These are phyloP conservation scores for Mycosphaerella sp. DNA, from an alignment of 2,329 filamentous ascomycete genomes.

Conservation along the genomic window DNA sequence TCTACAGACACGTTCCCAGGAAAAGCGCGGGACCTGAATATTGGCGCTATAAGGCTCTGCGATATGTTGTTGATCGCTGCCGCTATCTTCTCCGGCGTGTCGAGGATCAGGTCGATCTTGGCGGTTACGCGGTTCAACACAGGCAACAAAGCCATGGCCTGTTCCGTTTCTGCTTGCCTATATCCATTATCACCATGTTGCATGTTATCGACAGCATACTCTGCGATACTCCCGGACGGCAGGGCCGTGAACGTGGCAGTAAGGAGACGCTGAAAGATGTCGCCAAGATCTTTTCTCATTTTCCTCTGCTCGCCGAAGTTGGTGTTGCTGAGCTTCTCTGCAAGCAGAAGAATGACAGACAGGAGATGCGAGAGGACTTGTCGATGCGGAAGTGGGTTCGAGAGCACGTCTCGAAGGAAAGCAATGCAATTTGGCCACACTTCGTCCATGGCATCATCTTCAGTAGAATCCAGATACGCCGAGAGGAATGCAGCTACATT, in stretches of 20 bases:
- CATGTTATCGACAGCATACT: slow-evolving; percentile 9
- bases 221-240: slow-evolving; percentile 22
- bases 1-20: slow-evolving; percentile 73
- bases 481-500: slow-evolving; percentile 86
- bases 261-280: slow-evolving; percentile 79
- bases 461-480: slow-evolving; percentile 80
- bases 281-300: slow-evolving; percentile 88
- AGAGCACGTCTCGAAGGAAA: slow-evolving; percentile 81
- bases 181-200: slow-evolving; percentile 31
- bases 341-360: slow-evolving; percentile 82
- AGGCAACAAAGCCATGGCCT: slow-evolving; percentile 63
- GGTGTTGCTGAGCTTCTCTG: slow-evolving; percentile 95
- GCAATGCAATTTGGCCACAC: slow-evolving; percentile 94
- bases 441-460: slow-evolving; percentile 97
- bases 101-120: slow-evolving; percentile 72
- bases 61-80: slow-evolving; percentile 75
- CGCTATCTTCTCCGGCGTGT: slow-evolving; percentile 77
- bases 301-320: slow-evolving; percentile 91
- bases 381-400: slow-evolving; percentile 90
- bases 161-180: slow-evolving; percentile 43
- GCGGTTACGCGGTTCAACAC: slow-evolving; percentile 76
- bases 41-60: slow-evolving; percentile 72
- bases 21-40: slow-evolving; percentile 76
- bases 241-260: slow-evolving; percentile 82
- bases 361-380: slow-evolving; percentile 81